Evolutionary conservation across 2,329 filamentous ascomycete species (phyloP).

Genomic region (Tolypocladium pustulatum): DNA sequence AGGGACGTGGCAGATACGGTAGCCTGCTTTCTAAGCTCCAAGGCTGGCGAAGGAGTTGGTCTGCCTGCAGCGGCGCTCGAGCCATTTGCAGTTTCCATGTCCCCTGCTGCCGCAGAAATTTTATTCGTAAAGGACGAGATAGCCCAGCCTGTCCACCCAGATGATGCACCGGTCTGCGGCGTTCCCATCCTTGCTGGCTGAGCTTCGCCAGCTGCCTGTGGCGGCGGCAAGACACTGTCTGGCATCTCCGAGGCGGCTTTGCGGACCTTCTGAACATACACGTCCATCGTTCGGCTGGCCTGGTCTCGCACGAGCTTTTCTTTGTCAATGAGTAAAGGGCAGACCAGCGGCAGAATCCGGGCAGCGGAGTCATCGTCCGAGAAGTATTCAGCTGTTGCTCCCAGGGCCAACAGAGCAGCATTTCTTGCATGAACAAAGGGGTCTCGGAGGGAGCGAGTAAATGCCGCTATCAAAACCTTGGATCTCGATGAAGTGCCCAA

Average conservation of each 20-base stretch:
- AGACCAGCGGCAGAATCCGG: slow-evolving; percentile 75
- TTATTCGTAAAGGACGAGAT: slow-evolving; percentile 99
- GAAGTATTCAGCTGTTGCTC: slow-evolving; percentile 78
- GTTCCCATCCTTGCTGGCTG: slow-evolving; percentile 67
- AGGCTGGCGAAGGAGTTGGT: slow-evolving; percentile 27
- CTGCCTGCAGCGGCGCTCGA: slow-evolving; percentile 30
- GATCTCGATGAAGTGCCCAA: slow-evolving; percentile 66
- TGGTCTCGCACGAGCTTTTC: slow-evolving; percentile 92
- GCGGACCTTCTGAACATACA: slow-evolving; percentile 72
- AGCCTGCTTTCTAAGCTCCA: slow-evolving; percentile 22
- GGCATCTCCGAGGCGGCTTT: slow-evolving; percentile 71
- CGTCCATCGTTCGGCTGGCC: slow-evolving; percentile 77
- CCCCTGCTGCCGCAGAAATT: slow-evolving; percentile 69
- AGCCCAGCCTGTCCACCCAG: slow-evolving; percentile 83
- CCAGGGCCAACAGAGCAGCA: slow-evolving; percentile 75
- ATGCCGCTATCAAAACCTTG: slow-evolving; percentile 89
- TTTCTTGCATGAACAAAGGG: slow-evolving; percentile 93
- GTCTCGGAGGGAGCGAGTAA: slow-evolving; percentile 78
- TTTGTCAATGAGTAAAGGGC: slow-evolving; percentile 80
- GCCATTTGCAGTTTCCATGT: slow-evolving; percentile 58
- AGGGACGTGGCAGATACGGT: slow-evolving; percentile 46
- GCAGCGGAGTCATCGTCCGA: slow-evolving; percentile 79
- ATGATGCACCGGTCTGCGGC: slow-evolving; percentile 50
- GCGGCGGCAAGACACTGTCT: slow-evolving; percentile 65
- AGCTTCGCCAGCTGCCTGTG: slow-evolving; percentile 35